These are phyloP conservation scores for Plasmodium relictum DNA, from an alignment of 169 alveolate genomes.

Conservation along the genomic window DNA sequence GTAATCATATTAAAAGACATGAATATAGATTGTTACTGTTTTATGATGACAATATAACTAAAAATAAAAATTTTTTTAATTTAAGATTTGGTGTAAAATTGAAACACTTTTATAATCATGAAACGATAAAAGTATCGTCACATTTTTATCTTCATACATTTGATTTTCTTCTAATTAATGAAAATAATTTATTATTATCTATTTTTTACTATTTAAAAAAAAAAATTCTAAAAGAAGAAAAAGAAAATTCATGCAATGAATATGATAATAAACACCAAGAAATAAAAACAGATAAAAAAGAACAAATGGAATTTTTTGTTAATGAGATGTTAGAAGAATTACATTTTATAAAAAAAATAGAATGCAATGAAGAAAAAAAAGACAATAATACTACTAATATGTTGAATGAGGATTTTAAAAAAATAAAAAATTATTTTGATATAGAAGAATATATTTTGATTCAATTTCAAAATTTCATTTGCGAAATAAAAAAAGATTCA, in stretches of 20 bases:
- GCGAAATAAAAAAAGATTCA: background rate
- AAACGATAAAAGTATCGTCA: constrained; percentile 41
- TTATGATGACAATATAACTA: constrained; percentile 50
- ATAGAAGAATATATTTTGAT: constrained; percentile 29
- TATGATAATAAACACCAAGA: background rate
- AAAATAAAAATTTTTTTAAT: constrained; percentile 43
- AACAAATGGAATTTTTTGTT: constrained; percentile 10
- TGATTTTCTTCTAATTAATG: constrained; percentile 57
- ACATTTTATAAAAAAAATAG: constrained; percentile 18
- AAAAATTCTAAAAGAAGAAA: background rate
- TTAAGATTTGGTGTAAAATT: constrained; percentile 27
- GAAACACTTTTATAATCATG: constrained; percentile 33
- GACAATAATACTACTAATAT: background rate
- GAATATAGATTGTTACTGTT: constrained; percentile 45
- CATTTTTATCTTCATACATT: constrained; percentile 38
- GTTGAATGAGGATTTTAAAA: background rate
- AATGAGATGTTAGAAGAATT: constrained; percentile 47
- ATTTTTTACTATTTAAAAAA: constrained; percentile 35
- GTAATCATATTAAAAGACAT: constrained; percentile 39
- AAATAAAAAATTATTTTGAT: constrained; percentile 24
- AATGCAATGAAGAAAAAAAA: constrained; percentile 5
- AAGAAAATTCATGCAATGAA: background rate
- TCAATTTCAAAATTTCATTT: constrained; percentile 28
- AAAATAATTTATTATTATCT: constrained; percentile 50
- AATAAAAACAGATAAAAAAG: background rate